Evolutionary conservation across 2,329 filamentous ascomycete genomes (phyloP), one percentile per base, ranked within the genome.

Genomic region (Escovopsis sp.): DNA sequence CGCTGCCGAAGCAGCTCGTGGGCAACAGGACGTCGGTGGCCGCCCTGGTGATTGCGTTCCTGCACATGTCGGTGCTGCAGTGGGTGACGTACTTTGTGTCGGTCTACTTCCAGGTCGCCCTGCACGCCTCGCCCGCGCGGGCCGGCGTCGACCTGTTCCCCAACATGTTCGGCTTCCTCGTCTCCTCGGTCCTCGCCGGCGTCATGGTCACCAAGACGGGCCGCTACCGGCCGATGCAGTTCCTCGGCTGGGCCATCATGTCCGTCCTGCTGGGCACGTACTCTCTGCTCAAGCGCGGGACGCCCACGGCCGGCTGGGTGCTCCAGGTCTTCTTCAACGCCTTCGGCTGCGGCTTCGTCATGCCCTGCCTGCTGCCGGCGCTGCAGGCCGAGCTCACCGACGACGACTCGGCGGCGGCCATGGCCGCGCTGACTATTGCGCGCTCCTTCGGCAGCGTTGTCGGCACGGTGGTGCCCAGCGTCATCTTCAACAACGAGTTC

Each of bases 71-170:
- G 4, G 40, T 60, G 4, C 35, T 44, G 10, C 43, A 42, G 3
- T 41, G 32, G 32, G 30, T 45, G n/a, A 43, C 39, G 18, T 66
- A 61, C 51, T 69, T 69, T 45, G 47, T 69, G 0, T 66, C 68
- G 0, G 51, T 72, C 9, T 72, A 70, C 50, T 72, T 71, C 47
- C 67, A 72, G 41, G 60, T 55, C 3, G 63, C 70, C 0, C 53
- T 57, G 1, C 49, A 49, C 2, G 52, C 56, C 4, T 51, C 55
- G 0, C 58, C 68, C 0, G 47, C 50, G 0, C 41, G 36, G 39
- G 53, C 62, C 0, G 64, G 59, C 1, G 49, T 64, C 18, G 44
- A 56, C 26, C 33, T 63, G 4, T 53, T 66, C 43, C 49, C 57
- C 38, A 51, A 50, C 0, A 52, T 64, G 12, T 48, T 57, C 1